phyloP scores from a whole-genome alignment of 1,284 basidiomycete genomes.

The Grifola frondosa region DNA sequence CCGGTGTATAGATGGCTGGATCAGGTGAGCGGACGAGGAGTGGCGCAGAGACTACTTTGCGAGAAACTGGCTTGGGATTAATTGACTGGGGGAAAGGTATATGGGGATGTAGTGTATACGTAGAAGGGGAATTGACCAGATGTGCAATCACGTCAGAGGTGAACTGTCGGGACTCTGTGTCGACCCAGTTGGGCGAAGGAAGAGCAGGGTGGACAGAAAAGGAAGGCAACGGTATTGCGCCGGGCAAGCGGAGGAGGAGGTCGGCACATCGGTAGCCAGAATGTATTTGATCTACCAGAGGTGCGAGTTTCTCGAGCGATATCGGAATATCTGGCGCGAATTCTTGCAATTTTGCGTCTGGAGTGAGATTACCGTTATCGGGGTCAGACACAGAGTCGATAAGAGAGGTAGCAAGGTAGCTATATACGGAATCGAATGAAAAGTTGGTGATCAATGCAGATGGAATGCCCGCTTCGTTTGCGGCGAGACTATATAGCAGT shows the following conservation, averaged over 20 bases:
- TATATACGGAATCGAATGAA: slow-evolving; percentile 80
- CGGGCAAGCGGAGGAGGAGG: slow-evolving; percentile 67
- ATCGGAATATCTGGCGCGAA: slow-evolving; percentile 53
- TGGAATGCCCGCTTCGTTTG: slow-evolving; percentile 60
- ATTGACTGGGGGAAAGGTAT: slow-evolving; percentile 37
- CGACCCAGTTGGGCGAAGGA: slow-evolving; percentile 66
- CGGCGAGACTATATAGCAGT: slow-evolving; percentile 60
- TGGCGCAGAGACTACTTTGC: slow-evolving; percentile 53
- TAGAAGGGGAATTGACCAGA: slow-evolving; percentile 32
- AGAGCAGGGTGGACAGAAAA: slow-evolving; percentile 53
- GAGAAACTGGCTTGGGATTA: slow-evolving; percentile 33
- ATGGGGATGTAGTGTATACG: slow-evolving; percentile 35
- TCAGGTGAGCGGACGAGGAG: slow-evolving; percentile 61
- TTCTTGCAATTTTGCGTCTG: slow-evolving; percentile 9
- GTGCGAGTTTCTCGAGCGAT: slow-evolving; percentile 45
- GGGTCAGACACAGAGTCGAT: slow-evolving; percentile 15
- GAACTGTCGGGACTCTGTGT: slow-evolving; percentile 45
- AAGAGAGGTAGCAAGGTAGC: slow-evolving; percentile 48
- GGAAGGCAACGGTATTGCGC: slow-evolving; percentile 72
- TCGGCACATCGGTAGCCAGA: slow-evolving; percentile 73
- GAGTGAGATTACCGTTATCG: background rate
- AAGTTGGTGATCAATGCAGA: slow-evolving; percentile 77
- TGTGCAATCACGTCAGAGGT: slow-evolving; percentile 42
- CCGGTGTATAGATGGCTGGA: slow-evolving; percentile 45
- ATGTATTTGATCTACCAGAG: slow-evolving; percentile 61